Conservation (phyloP, 2,329 filamentous ascomycete species). For the Talaromyces sp. region DNA sequence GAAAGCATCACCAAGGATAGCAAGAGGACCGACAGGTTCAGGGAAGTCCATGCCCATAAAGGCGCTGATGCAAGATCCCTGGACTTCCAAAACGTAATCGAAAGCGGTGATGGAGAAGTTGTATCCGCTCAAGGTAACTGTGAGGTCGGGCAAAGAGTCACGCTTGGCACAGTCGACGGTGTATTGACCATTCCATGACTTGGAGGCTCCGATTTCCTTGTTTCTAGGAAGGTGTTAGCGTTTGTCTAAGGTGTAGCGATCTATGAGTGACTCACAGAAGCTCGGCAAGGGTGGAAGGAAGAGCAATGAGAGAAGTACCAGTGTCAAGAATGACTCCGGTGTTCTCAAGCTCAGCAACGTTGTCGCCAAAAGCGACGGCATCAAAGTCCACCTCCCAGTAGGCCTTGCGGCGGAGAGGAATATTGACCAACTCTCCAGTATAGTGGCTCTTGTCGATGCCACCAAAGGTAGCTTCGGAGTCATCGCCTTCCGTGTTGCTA, state of each 20-base stretch:
- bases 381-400: slow-evolving; percentile 99
- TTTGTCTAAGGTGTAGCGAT: background rate
- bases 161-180: slow-evolving; percentile 84
- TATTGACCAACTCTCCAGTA: slow-evolving; percentile 82
- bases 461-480: slow-evolving; percentile 87
- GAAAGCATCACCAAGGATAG: slow-evolving; percentile 75
- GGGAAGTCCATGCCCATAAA: slow-evolving; percentile 96
- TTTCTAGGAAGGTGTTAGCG: slow-evolving; percentile 52
- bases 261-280: slow-evolving; percentile 58
- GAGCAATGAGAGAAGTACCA: slow-evolving; percentile 93
- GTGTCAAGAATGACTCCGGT: slow-evolving; percentile 98
- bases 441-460: slow-evolving; percentile 79
- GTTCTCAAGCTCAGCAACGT: slow-evolving; percentile 83
- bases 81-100: slow-evolving; percentile 94
- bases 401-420: slow-evolving; percentile 94
- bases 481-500: slow-evolving; percentile 63
- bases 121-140: slow-evolving; percentile 83
- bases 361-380: slow-evolving; percentile 80
- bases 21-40: slow-evolving; percentile 81
- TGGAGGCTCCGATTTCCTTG: slow-evolving; percentile 96
- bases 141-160: slow-evolving; percentile 79
- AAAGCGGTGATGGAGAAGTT: slow-evolving; percentile 86
- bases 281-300: slow-evolving; percentile 86
- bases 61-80: slow-evolving; percentile 92
- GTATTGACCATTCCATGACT: slow-evolving; percentile 96